A percentile compares a stretch with the other conserved stretches of the same genome.
These are phyloP conservation scores for Malassezia sympodialis DNA, from an alignment of 1,284 basidiomycete species.

Conservation along the genomic window DNA sequence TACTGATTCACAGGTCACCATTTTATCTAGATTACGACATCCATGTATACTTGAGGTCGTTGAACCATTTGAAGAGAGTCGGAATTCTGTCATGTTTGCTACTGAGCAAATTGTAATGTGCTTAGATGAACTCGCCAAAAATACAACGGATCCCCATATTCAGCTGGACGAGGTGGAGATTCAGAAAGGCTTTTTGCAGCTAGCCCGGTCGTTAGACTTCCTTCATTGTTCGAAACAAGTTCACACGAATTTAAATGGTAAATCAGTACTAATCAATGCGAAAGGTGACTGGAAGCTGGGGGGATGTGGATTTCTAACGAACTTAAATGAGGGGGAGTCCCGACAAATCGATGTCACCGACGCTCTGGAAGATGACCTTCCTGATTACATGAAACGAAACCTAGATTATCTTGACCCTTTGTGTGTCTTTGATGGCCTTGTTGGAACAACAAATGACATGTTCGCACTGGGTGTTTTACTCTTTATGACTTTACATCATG, in stretches of 20 bases:
- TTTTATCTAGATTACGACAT: conserved; percentile 75
- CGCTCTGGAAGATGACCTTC: conserved; percentile 61
- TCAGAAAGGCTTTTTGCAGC: conserved; percentile 85
- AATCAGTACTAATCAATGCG: conserved; percentile 34
- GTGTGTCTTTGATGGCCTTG: conserved; percentile 78
- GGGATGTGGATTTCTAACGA: conserved; percentile 71
- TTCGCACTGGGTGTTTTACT: conserved; percentile 85
- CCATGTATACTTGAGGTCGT: conserved; percentile 96
- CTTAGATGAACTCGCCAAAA: conserved; percentile 21
- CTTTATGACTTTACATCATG: conserved; percentile 66
- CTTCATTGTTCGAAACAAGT: conserved; percentile 81
- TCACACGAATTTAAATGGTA: conserved; percentile 79
- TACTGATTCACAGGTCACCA: conserved; percentile 54
- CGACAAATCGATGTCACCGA: neutral
- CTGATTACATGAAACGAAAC: conserved; percentile 81
- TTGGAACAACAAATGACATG: conserved; percentile 76
- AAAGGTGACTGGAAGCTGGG: conserved; percentile 98
- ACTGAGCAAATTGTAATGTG: conserved; percentile 59
- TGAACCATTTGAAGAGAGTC: conserved; percentile 88
- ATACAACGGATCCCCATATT: conserved; percentile 22
- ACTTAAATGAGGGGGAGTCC: conserved; percentile 53
- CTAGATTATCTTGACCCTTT: conserved; percentile 93
- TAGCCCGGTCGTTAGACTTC: conserved; percentile 80
- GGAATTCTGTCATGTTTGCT: conserved; percentile 74
- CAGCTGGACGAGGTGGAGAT: conserved; percentile 57